Evolutionary conservation across 1,284 basidiomycete species (phyloP), one percentile per base, ranked within the genome.

Genomic region (Cutaneotrichosporon sp.): DNA sequence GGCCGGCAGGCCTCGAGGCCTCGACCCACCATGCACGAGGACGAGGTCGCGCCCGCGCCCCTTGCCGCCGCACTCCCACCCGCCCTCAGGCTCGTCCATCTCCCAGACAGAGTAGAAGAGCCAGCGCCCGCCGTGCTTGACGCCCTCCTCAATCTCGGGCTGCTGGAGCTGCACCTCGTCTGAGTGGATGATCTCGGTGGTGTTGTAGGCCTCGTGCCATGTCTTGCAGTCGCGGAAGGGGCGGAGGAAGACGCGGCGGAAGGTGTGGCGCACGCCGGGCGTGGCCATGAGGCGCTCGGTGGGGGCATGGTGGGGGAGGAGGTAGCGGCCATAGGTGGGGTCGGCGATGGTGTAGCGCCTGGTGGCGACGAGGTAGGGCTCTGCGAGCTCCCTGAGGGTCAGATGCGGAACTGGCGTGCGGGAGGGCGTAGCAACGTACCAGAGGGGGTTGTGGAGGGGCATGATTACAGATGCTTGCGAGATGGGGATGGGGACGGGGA

Each of bases 51-150:
- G 62, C 1, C 73, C 74, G 25, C 59, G 60, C 2, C 76, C 79
- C 51, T 64, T 69, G 3, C 78, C 78, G 22, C 67, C 70, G 13
- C 67, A 72, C 34, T 75, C 75, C 74, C 74, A 76, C 0, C 74
- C 76, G 13, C 68, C 72, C n/a, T 67, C 52, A 0, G 73, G 73
- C 52, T 71, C 68, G 31, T 68, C 62, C 67, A 75, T 68, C 70
- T 81, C 77, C 74, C 75, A 80, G 6, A 69, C 68, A 59, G 75
- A 79, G 67, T 81, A 81, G 42, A 65, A 70, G 22, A 81, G 60
- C 80, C 80, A 81, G 59, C 78, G 61, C 7, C 75, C 77, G 3
- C 75, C 71, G 45, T 64, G 60, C 31, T 66, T 60, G 7, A 69
- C 60, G 24, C 75, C 74, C 3, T 57, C 36, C 5, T 27, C 60